These are phyloP conservation scores for Aspergillus udagawae DNA, from an alignment of 2,329 filamentous ascomycete genomes.

Conservation along the genomic window DNA sequence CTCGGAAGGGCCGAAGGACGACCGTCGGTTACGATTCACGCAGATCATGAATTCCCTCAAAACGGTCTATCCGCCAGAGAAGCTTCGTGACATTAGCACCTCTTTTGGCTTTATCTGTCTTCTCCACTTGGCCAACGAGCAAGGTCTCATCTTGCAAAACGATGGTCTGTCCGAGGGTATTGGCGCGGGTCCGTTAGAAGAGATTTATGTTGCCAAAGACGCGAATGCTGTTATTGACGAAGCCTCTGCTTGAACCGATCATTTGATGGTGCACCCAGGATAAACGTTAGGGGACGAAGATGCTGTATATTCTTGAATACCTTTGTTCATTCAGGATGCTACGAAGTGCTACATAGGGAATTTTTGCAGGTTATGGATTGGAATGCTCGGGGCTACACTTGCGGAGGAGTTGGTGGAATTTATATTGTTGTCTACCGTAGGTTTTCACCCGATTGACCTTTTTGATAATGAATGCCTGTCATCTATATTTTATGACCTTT, in stretches of 20 bases:
- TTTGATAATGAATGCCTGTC: neutral
- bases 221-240: constrained; percentile 38
- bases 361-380: constrained; percentile 8
- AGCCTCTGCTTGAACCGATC: constrained; percentile 20
- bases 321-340: neutral
- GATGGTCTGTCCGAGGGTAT: constrained; percentile 39
- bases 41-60: constrained; percentile 86
- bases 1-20: constrained; percentile 39
- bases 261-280: neutral
- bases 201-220: constrained; percentile 43
- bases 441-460: constrained; percentile 2
- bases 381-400: constrained; percentile 7
- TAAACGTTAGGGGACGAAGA: neutral
- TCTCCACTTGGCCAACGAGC: constrained; percentile 87
- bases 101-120: constrained; percentile 90
- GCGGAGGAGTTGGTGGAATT: constrained; percentile 13
- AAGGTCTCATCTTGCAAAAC: constrained; percentile 74
- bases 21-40: constrained; percentile 72
- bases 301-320: constrained; percentile 4
- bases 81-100: constrained; percentile 92
- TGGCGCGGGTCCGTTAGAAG: constrained; percentile 35
- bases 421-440: neutral
- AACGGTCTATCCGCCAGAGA: constrained; percentile 75
- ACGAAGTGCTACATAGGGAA: constrained; percentile 11
- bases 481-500: neutral